Evolutionary conservation across 176 grass and related monocot species (phyloP), one percentile per base, ranked within the genome.

Genomic region (Bothriochloa decipiens): DNA sequence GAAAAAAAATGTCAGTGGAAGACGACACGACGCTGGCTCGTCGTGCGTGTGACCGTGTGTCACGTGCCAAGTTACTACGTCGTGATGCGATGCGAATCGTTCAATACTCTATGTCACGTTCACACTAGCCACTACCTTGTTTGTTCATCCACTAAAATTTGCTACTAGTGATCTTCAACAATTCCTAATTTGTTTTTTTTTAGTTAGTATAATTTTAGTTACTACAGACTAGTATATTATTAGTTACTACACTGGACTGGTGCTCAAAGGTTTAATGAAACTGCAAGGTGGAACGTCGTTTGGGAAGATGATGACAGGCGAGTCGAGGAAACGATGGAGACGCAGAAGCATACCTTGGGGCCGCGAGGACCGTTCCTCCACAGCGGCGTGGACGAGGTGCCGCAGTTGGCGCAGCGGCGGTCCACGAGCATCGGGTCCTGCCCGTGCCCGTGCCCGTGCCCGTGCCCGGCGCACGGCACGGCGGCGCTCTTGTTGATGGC

Each of bases 301-400:
- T 46, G 43, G 12, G 11, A 46, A 46, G 43, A 46, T 14, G 43
- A 46, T 14, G 11, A 46, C 12, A 13, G 43, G 11, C 2, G 47
- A 49, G 47, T 0, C 15, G 4, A 49, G 10, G 43, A 13, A 13
- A 45, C 43, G 43, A 46, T 49, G 22, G 39, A 16, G 65, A 41
- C 4, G 12, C 33, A 5, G 3, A 14, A 26, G 0, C 2, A 3
- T 83, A 95, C 96, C 93, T 99, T 99, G 16, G 96, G 96, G 4
- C 96, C 96, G 2, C 91, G 89, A 11, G 96, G 96, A 2, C 96
- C 96, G 64, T 99, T 99, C 49, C 96, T 47, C 96, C 96, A 99
- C 28, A 99, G 93, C 16, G 96, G 96, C 41, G 96, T 99, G 0
- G 96, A 99, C 69, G 93, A 74, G 22, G 96, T 99, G 83, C 91